These are phyloP conservation scores for Saturnispora galanensis DNA, from an alignment of 805 yeast genomes.

Conservation along the genomic window DNA sequence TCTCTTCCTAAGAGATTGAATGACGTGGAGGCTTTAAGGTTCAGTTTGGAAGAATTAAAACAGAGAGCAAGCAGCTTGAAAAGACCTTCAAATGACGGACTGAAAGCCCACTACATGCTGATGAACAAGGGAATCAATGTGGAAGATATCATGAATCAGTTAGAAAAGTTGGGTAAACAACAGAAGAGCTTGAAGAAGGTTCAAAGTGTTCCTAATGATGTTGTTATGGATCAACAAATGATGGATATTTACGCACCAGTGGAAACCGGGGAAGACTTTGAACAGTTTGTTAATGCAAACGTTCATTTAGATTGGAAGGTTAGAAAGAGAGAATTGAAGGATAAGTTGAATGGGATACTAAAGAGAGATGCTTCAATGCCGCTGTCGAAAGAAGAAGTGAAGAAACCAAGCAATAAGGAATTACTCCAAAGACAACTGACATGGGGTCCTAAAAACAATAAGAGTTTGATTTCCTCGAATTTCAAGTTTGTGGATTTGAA, in stretches of 20 bases:
- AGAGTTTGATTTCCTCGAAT: slow-evolving; percentile 22
- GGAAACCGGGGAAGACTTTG: slow-evolving; percentile 60
- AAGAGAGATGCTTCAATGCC: slow-evolving; percentile 20
- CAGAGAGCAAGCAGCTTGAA: slow-evolving; percentile 54
- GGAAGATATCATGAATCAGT: slow-evolving; percentile 64
- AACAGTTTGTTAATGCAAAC: slow-evolving; percentile 59
- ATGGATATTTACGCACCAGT: slow-evolving; percentile 28
- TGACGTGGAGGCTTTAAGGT: slow-evolving; percentile 70
- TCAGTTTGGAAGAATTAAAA: slow-evolving; percentile 71
- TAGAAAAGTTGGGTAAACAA: slow-evolving; percentile 23
- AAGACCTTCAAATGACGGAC: slow-evolving; percentile 33
- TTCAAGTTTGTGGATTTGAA: slow-evolving; percentile 19
- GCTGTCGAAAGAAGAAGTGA: slow-evolving; percentile 12
- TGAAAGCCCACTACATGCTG: slow-evolving; percentile 77
- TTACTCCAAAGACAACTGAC: slow-evolving; percentile 17
- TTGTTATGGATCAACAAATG: slow-evolving; percentile 32
- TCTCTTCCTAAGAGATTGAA: slow-evolving; percentile 58
- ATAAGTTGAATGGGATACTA: slow-evolving; percentile 52
- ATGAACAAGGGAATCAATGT: slow-evolving; percentile 86
- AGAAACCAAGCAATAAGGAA: slow-evolving; percentile 15
- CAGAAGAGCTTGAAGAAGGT: not conserved
- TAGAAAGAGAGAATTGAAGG: slow-evolving; percentile 64
- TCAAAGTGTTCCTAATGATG: not conserved
- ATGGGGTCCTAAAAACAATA: slow-evolving; percentile 23
- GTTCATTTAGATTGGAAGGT: slow-evolving; percentile 78